Conservation (phyloP, 2,329 filamentous ascomycete genomes). For the Paecilomyces sp. region DNA sequence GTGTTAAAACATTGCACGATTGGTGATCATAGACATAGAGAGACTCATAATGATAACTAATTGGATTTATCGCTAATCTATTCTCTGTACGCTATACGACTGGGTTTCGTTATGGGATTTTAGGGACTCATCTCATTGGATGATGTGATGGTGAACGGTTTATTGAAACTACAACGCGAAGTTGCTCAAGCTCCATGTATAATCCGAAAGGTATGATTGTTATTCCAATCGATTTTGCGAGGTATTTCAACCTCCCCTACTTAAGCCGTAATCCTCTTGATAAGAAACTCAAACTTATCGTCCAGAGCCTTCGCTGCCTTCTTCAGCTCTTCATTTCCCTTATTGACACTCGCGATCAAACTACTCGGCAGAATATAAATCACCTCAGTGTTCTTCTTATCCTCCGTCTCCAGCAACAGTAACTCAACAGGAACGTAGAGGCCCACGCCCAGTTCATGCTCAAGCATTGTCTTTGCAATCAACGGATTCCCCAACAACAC, state of each 20-base stretch:
- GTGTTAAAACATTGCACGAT: not conserved
- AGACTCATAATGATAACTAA: not conserved
- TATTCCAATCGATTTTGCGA: not conserved
- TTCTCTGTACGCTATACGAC: not conserved
- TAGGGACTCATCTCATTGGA: no score
- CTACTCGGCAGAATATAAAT: constrained; percentile 1
- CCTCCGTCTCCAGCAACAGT: not conserved
- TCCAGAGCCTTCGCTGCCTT: not conserved
- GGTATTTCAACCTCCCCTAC: not conserved
- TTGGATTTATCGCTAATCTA: not conserved
- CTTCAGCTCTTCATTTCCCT: not conserved
- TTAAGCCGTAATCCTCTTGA: not conserved
- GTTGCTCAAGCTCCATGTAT: no score
- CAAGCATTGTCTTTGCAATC: not conserved
- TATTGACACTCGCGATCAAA: not conserved
- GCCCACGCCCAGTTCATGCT: not conserved
- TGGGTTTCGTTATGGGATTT: no score
- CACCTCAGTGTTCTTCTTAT: not conserved
- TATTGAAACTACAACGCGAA: no score
- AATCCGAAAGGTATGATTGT: no score
- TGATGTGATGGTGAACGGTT: no score
- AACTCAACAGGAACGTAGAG: not conserved
- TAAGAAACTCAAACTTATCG: not conserved
- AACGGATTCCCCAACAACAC: not conserved
- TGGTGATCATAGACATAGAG: not conserved